Percentiles rank a stretch among this genome's conserved stretches.
Evolutionary conservation across 768 basidiomycete genomes (phyloP).

Genomic region (Cystobasidiopsis lactophilus): DNA sequence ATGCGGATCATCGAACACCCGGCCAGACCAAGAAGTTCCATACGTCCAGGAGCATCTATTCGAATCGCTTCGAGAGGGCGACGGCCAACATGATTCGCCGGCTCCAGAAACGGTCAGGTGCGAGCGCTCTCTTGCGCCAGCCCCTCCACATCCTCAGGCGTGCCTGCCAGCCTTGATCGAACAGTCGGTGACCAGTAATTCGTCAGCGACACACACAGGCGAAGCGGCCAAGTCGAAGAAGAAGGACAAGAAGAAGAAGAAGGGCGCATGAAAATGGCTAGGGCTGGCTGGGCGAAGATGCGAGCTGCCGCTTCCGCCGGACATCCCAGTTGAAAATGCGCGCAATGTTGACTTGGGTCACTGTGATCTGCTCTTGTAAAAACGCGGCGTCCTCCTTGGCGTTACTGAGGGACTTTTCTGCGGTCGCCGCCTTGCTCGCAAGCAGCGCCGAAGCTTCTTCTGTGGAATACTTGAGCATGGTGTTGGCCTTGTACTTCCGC

Average conservation of each 20-base stretch:
- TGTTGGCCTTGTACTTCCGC: conserved; percentile 51
- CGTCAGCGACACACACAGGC: too few species aligned
- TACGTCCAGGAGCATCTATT: too few species aligned
- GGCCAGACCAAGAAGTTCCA: too few species aligned
- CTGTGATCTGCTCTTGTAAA: conserved; percentile 76
- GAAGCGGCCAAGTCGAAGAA: neutral
- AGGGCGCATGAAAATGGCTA: neutral
- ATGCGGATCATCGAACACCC: too few species aligned
- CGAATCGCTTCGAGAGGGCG: too few species aligned
- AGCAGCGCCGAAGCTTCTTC: conserved; percentile 54
- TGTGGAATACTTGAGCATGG: conserved; percentile 85
- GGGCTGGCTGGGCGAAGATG: neutral
- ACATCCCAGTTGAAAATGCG: conserved; percentile 94
- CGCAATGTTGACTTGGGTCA: conserved; percentile 91
- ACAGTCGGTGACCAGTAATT: too few species aligned
- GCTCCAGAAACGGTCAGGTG: too few species aligned
- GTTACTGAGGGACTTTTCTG: conserved; percentile 42
- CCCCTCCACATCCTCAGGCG: too few species aligned
- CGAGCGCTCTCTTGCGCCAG: too few species aligned
- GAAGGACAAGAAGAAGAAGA: neutral
- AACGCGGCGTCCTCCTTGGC: conserved; percentile 77
- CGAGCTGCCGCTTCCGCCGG: conserved; percentile 29
- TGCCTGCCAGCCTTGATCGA: too few species aligned
- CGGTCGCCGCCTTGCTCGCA: conserved; percentile 46
- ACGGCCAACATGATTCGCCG: too few species aligned